phyloP scores from a whole-genome alignment of 208 protist genomes.

The Trypanosoma rangeli region DNA sequence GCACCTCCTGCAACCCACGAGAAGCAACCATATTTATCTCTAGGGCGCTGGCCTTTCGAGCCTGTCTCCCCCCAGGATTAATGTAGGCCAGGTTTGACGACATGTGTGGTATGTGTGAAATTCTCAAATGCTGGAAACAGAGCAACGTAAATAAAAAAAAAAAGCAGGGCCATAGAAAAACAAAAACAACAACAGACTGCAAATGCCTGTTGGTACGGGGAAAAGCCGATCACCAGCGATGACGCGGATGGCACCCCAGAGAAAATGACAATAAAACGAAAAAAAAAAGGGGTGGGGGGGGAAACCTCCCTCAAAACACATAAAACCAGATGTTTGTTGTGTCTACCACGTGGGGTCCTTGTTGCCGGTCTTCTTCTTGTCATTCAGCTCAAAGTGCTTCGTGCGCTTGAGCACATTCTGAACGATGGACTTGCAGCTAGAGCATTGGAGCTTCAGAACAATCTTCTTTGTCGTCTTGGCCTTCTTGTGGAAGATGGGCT shows the following conservation, averaged over 20 bases:
- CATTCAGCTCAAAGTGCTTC: constrained; percentile 99
- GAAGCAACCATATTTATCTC: constrained; percentile 99
- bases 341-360: constrained; percentile 92
- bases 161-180: constrained; percentile 22
- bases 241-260: not conserved
- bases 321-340: not conserved
- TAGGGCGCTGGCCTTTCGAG: constrained; percentile 88
- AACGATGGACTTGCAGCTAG: constrained; percentile 94
- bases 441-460: constrained; percentile 98
- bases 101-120: constrained; percentile 25
- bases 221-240: too few species aligned
- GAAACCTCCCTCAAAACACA: not conserved
- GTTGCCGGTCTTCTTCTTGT: constrained; percentile 92
- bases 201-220: too few species aligned
- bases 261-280: not conserved
- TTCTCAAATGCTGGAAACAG: not conserved
- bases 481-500: constrained; percentile 99
- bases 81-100: constrained; percentile 87
- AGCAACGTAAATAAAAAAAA: constrained; percentile 16
- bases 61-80: constrained; percentile 87
- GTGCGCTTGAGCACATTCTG: constrained; percentile 96
- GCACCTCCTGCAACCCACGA: constrained; percentile 96
- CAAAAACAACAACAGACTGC: constrained; percentile 16
- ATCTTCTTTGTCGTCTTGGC: constrained; percentile 99
- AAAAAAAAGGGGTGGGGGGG: not conserved